Base-by-base conservation (phyloP, 108 stramenopile genomes). In the Fragilaria crotonensis region DNA sequence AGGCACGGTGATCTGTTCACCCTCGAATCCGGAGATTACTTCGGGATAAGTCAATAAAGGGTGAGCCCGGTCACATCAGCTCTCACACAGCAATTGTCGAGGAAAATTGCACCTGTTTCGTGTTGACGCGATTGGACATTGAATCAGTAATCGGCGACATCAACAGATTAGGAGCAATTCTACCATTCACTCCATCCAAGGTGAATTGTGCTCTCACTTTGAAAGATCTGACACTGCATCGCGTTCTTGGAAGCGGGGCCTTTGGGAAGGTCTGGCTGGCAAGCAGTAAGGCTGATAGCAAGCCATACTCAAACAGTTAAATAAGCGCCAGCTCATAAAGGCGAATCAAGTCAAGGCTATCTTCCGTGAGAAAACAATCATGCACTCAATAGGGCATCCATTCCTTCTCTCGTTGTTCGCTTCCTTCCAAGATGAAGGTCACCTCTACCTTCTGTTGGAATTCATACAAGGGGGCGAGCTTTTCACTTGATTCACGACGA, bases 181-280 rank as follows among this genome's bases (percentile, higher is more conserved):
- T 67, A 26, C 70, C 70, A 17, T 75, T 64, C 44, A 53, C 48
- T 25, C 49, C 66, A 4, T 56, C 64, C 52, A 25, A 46, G 2
- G 18, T 52, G 2, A 45, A 77, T 28, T 48, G 23, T 36, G 23
- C 59, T 25, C 32, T 78, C 66, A 14, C 59, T 1, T 53, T 90
- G 41, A 69, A 76, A 25, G 86, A 84, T 59, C 54, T 96, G 32
- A 72, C 80, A 30, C 75, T 66, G 44, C 74, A 84, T 44, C 66
- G 84, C 22, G 75, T 95, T 45, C 70, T 97, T 4, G 97, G 97
- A 49, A 82, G 85, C 58, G 84, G 97, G 22, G 85, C 85, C 20
- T 98, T 98, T 52, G 97, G 95, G 30, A 81, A 94, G 63, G 95
- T 96, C 59, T 88, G 91, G 83, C 76, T 96, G 33, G 87, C 78